Evolutionary conservation across 306 rosid species (phyloP), one percentile per base, ranked within the genome.

Genomic region (Fragaria iinumae): DNA sequence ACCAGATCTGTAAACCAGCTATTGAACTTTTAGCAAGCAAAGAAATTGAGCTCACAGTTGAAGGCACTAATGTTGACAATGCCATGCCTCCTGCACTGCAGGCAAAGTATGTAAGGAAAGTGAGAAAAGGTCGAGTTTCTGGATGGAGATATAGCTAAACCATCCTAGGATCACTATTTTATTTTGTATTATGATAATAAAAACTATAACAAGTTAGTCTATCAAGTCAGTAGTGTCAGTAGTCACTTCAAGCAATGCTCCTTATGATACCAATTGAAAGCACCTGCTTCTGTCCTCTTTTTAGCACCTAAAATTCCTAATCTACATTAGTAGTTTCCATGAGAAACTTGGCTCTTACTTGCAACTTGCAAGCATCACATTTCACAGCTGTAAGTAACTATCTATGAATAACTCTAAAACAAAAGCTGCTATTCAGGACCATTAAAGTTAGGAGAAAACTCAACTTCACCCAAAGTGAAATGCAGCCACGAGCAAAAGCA

Each of bases 71-170:
- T 70, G 96, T 92, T 72, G 98, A 92, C 82, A 94, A 75, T 71
- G 98, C 98, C 91, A 94, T 94, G 78, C 98, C 98, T 84, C 98
- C 98, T 79, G 97, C 98, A 84, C 98, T 94, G 97, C 88, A 91
- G 71, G 77, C 75, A 87, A 79, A 78, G 80, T 71, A 81, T 10
- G 71, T 11, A 81, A 79, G 86, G 84, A 71, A 56, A 73, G 36
- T 68, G 80, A 65, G 36, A 73, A 73, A 52, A 63, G 21, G 43
- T 67, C 38, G 4, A 73, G 32, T 66, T 50, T 72, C 25, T 36
- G 3, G 56, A 11, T 8, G 52, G 20, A 29, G 21, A 78, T 60
- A 47, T 32, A 34, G 53, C 63, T 48, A 60, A 23, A 53, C 13
- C 20, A 10, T n/a, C n/a, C n/a, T n/a, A n/a, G n/a, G n/a, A n/a